phyloP scores from a whole-genome alignment of 768 basidiomycete genomes.

The Coprinopsis marcescibilis region DNA sequence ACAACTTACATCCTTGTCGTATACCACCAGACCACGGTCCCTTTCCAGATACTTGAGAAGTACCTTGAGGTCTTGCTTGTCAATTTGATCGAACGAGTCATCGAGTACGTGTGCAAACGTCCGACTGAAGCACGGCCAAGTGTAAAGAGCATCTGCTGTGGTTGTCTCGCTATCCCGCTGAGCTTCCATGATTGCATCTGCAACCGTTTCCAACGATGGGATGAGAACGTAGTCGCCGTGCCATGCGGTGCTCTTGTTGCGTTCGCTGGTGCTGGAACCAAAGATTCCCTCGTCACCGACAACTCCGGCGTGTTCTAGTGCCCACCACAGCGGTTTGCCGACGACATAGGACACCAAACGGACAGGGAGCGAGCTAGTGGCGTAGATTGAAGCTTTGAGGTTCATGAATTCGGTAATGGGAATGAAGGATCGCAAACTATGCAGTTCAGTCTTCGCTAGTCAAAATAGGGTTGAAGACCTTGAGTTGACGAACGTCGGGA shows the following conservation, averaged over 20 bases:
- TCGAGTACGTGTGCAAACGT: slow-evolving; percentile 45
- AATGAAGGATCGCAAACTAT: slow-evolving; percentile 37
- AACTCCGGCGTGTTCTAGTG: slow-evolving; percentile 70
- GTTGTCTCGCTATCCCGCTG: slow-evolving; percentile 38
- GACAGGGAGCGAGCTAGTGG: slow-evolving; percentile 61
- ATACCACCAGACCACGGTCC: slow-evolving; percentile 59
- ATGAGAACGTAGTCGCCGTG: slow-evolving; percentile 72
- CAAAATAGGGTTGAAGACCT: slow-evolving; percentile 14
- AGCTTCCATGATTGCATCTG: slow-evolving; percentile 46
- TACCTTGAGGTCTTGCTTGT: slow-evolving; percentile 60
- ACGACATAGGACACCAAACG: slow-evolving; percentile 68
- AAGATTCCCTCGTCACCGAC: slow-evolving; percentile 55
- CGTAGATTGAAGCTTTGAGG: slow-evolving; percentile 56
- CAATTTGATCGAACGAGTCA: slow-evolving; percentile 29
- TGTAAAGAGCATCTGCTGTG: slow-evolving; percentile 59
- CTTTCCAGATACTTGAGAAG: slow-evolving; percentile 75
- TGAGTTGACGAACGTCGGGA: neutral
- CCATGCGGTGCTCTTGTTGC: slow-evolving; percentile 42
- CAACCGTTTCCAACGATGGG: slow-evolving; percentile 58
- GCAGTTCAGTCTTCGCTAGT: slow-evolving; percentile 69
- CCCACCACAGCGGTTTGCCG: slow-evolving; percentile 83
- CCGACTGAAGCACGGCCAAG: slow-evolving; percentile 50
- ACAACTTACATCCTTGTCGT: slow-evolving; percentile 58
- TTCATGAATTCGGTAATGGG: slow-evolving; percentile 50
- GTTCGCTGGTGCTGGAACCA: slow-evolving; percentile 18